Percentiles rank a stretch among this genome's conserved stretches.
Conservation (phyloP, 208 protist species). For the Trypanosoma cruzi region DNA sequence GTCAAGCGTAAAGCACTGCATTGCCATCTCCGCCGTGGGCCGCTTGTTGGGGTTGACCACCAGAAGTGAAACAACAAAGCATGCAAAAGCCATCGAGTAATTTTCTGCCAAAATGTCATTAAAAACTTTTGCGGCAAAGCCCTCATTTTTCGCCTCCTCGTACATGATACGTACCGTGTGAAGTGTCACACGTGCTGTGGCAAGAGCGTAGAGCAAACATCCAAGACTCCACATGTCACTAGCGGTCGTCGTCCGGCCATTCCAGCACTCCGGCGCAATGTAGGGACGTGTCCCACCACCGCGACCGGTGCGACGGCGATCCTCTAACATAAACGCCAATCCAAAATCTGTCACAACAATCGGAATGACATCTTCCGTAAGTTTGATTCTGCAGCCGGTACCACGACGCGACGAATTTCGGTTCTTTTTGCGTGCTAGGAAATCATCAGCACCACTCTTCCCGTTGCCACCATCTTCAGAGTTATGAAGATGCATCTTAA, state of each 20-base stretch:
- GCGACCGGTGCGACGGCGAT: conserved; percentile 21
- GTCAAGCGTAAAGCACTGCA: conserved; percentile 54
- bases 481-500: not conserved
- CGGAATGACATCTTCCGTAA: conserved; percentile 54
- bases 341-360: conserved; percentile 89
- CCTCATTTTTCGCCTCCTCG: conserved; percentile 56
- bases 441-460: not conserved
- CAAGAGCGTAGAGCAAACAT: conserved; percentile 87
- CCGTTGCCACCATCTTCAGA: not conserved
- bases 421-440: not conserved
- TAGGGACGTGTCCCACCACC: conserved; percentile 81
- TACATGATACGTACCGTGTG: conserved; percentile 76
- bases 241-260: conserved; percentile 57
- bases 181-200: conserved; percentile 59
- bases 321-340: conserved; percentile 61
- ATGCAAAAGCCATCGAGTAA: conserved; percentile 76
- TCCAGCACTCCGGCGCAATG: conserved; percentile 83
- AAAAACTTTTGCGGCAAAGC: conserved; percentile 69
- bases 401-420: not conserved
- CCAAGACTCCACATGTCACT: conserved; percentile 87
- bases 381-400: conserved; percentile 5
- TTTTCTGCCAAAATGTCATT: conserved; percentile 57
- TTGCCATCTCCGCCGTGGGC: conserved; percentile 59
- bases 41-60: conserved; percentile 64
- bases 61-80: conserved; percentile 79